Base-by-base conservation (phyloP, 805 yeast genomes). In the Ogataea kodamae region DNA sequence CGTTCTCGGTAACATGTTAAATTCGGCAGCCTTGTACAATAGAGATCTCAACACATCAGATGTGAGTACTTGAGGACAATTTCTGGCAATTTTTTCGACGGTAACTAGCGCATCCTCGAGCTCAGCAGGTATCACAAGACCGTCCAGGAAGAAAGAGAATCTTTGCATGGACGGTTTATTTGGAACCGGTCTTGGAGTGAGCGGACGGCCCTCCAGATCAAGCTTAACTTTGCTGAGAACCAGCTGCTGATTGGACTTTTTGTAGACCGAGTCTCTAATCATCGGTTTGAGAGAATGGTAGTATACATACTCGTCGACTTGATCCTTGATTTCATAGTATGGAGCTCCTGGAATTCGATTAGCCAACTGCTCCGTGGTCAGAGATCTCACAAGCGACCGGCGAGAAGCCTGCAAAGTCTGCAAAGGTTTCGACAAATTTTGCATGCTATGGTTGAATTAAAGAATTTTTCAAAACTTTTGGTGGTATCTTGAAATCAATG, bases 241-340 rank as follows among this genome's bases (percentile, higher is more conserved):
- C 3, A 12, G 19, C 15, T 47, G 49, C 3, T 52, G 47, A 33
- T 52, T 50, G 18, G 43, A 48, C 9, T 37, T 26, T 28, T 55
- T 48, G 26, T 52, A 57, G 9, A 54, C 55, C 12, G 48, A 30
- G 2, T 50, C 48, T 22, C 37, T 46, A 43, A 49, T 41, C 22
- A 42, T 45, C 13, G 48, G 44, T 2, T 50, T 43, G 9, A 55
- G 23, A 7, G 53, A 30, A 14, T 44, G 39, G 39, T 31, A 51
- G 29, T 56, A 50, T 12, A 49, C 39, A 22, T 44, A 58, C n/a
- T 52, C 57, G 31, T 58, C 62, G 14, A 58, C 43, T 22, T 51
- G 51, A 14, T 44, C 41, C 28, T 56, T 57, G 29, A 55, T 52
- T 9, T 33, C 47, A 25, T 43, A 43, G 23, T 30, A 39, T 3